Base-by-base conservation (phyloP, 2,329 filamentous ascomycete species). In the Xylaria sp. region DNA sequence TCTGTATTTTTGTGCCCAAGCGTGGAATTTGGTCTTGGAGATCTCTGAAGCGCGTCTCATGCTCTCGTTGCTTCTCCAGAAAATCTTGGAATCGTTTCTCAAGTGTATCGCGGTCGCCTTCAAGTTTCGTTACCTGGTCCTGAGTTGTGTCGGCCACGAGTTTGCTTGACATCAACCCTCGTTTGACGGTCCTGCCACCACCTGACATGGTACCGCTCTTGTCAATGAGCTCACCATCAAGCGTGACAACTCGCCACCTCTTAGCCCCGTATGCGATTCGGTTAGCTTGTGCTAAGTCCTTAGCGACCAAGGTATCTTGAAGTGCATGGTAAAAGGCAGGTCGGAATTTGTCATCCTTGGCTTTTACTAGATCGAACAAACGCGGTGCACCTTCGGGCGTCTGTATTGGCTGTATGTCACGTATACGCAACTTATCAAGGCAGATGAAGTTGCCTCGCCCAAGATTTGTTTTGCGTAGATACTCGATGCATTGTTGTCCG, bases 171-270 rank as follows among this genome's bases (percentile, higher is more conserved):
- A 99, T 99, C 66, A 94, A 89, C 0, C 97, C 97, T 77, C 91
- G 93, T 75, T 95, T 94, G 65, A 96, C 93, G 17, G 93, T 92
- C 54, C 89, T 95, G 65, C 96, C 96, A 85, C 96, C 96, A 84
- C 96, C 96, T 67, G 93, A 97, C 96, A 99, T 98, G 42, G 96
- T 98, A 85, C 96, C 96, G 0, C 95, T 97, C 79, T 97, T 97
- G 82, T 99, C 96, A 73, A 99, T 98, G 61, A 99, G 87, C 80
- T 97, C 94, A 58, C 96, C 96, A 69, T 94, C 93, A 2, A 99
- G 87, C 0, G 96, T 99, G 48, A 99, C 96, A 3, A 99, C 96
- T 72, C 96, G 90, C 96, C 96, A 99, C 79, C 96, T 86, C 83
- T 90, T 93, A 54, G 93, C 93, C 49, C 96, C 95, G 76, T 98